These are phyloP conservation scores for Zychaea mexicana DNA, from an alignment of 371 early-diverging fungal species.

Conservation along the genomic window DNA sequence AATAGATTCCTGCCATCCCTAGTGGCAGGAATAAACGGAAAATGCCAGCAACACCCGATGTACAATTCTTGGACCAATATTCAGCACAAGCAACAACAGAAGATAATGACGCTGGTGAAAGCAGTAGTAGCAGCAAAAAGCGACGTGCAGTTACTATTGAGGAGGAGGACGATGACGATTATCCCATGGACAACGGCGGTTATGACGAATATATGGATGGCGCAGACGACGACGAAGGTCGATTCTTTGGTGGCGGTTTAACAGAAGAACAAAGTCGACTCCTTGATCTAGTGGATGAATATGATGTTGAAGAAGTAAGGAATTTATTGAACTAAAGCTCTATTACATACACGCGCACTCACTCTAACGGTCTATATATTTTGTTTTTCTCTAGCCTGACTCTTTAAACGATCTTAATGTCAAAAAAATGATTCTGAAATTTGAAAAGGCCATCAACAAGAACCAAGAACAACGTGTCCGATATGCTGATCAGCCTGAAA, in stretches of 20 bases:
- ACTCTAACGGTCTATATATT: neutral
- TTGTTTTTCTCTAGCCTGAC: conserved; percentile 39
- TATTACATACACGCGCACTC: too few relatives aligned
- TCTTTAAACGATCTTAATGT: conserved; percentile 65
- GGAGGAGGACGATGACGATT: conserved; percentile 24
- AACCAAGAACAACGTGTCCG: conserved; percentile 90
- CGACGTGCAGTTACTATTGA: conserved; percentile 32
- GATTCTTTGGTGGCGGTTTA: conserved; percentile 89
- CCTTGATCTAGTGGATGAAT: conserved; percentile 82
- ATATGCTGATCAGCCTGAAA: conserved; percentile 76
- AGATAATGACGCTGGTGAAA: conserved; percentile 20
- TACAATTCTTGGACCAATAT: conserved; percentile 50
- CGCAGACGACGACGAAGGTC: conserved; percentile 72
- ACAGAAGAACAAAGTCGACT: conserved; percentile 77
- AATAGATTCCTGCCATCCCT: conserved; percentile 61
- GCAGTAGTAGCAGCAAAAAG: conserved; percentile 20
- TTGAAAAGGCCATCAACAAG: conserved; percentile 84
- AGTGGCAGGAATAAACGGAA: conserved; percentile 64
- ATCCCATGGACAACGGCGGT: conserved; percentile 20
- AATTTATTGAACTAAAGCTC: neutral
- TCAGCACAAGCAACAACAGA: conserved; percentile 25
- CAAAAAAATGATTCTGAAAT: conserved; percentile 75
- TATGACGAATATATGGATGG: too few relatives aligned
- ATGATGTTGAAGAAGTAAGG: conserved; percentile 71
- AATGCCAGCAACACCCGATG: conserved; percentile 54